Percentiles rank a stretch among this genome's conserved stretches.
Conservation (phyloP, 2,329 filamentous ascomycete species). For the Parastagonospora avenae region DNA sequence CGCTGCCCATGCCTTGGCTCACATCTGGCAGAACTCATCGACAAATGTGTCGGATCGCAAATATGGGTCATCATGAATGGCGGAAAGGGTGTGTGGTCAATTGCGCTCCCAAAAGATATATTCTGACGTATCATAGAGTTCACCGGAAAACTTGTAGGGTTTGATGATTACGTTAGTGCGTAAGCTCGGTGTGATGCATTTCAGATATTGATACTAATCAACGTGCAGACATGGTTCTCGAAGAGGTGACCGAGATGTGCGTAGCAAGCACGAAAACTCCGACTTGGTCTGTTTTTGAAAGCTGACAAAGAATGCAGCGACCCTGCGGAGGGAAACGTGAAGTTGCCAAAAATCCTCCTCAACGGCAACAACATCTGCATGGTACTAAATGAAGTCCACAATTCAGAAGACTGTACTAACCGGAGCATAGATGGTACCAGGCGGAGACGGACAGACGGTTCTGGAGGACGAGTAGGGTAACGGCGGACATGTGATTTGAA, state of each 20-base stretch:
- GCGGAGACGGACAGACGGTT: constrained; percentile 37
- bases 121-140: constrained; percentile 69
- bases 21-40: constrained; percentile 80
- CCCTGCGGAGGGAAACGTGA: constrained; percentile 80
- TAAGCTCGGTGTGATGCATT: constrained; percentile 44
- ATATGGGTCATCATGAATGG: constrained; percentile 99
- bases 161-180: constrained; percentile 99
- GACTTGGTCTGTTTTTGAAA: not conserved
- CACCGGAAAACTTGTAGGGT: constrained; percentile 89
- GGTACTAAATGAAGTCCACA: constrained; percentile 61
- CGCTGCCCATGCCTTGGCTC: constrained; percentile 10
- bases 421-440: constrained; percentile 38
- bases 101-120: not conserved
- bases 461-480: constrained; percentile 28
- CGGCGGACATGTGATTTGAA: not conserved
- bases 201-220: constrained; percentile 7
- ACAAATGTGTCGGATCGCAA: constrained; percentile 96
- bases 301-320: constrained; percentile 64
- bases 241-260: constrained; percentile 96
- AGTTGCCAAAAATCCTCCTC: constrained; percentile 90
- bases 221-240: constrained; percentile 89
- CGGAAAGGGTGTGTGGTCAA: constrained; percentile 75
- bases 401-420: constrained; percentile 8
- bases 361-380: constrained; percentile 99
- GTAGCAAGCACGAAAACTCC: constrained; percentile 32